Evolutionary conservation across 164 flowering plant genomes (phyloP).

Genomic region (Berberis thunbergii): DNA sequence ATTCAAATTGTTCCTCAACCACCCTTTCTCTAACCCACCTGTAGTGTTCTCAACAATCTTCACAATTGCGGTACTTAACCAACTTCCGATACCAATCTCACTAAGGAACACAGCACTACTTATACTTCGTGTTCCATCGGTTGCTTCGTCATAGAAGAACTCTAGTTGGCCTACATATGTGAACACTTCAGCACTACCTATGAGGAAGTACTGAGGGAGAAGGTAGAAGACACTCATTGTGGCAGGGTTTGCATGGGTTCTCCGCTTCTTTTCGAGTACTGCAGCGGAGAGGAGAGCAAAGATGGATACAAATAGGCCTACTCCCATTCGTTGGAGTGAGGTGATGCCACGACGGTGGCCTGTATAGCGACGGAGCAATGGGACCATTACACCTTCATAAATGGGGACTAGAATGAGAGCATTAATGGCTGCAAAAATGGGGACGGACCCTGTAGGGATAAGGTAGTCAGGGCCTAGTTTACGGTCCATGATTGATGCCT

Average conservation of each 20-base stretch:
- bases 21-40: slow-evolving; percentile 46
- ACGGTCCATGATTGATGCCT: slow-evolving; percentile 50
- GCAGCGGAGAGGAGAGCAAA: slow-evolving; percentile 43
- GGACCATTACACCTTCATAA: slow-evolving; percentile 39
- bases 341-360: slow-evolving; percentile 56
- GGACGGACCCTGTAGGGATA: slow-evolving; percentile 56
- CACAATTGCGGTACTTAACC: slow-evolving; percentile 53
- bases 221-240: slow-evolving; percentile 55
- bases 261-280: slow-evolving; percentile 38
- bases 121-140: slow-evolving; percentile 67
- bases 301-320: slow-evolving; percentile 48
- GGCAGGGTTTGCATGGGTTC: slow-evolving; percentile 8
- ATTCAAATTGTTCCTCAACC: slow-evolving; percentile 48
- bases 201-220: slow-evolving; percentile 52
- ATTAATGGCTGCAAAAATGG: slow-evolving; percentile 43
- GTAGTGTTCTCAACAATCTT: slow-evolving; percentile 28
- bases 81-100: slow-evolving; percentile 60
- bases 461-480: slow-evolving; percentile 29
- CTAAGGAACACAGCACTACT: slow-evolving; percentile 59
- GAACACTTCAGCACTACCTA: slow-evolving; percentile 60
- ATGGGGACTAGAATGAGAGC: slow-evolving; percentile 53
- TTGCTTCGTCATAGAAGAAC: slow-evolving; percentile 71
- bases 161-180: slow-evolving; percentile 70
- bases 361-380: slow-evolving; percentile 32
- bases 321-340: slow-evolving; percentile 58